Conservation (phyloP, 1,284 basidiomycete genomes). For the Gomphus sp. region DNA sequence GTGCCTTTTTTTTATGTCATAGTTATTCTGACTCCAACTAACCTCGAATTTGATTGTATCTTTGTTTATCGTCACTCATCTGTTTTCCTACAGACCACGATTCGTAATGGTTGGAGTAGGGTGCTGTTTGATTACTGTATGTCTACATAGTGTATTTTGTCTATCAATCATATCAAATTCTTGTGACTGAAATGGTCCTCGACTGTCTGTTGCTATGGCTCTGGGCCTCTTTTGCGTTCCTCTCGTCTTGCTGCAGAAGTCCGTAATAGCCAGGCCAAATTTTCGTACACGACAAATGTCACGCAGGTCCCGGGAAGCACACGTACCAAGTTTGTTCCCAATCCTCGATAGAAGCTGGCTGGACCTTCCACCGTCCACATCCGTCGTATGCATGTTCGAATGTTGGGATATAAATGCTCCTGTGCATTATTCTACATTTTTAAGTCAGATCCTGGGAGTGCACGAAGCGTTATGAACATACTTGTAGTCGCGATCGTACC, state of each 20-base stretch:
- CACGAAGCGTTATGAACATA: constrained; percentile 25
- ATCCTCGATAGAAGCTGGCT: constrained; percentile 88
- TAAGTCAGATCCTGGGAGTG: not conserved
- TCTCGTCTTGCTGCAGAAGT: constrained; percentile 38
- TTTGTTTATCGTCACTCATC: not conserved
- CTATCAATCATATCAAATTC: not conserved
- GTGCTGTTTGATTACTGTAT: not conserved
- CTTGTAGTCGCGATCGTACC: constrained; percentile 89
- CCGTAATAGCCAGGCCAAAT: constrained; percentile 77
- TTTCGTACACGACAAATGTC: constrained; percentile 98
- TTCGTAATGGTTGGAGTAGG: not conserved
- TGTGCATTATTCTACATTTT: constrained; percentile 49
- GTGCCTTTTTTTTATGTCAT: constrained; percentile 11
- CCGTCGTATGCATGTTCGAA: constrained; percentile 68
- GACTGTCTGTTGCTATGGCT: not conserved
- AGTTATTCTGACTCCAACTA: no score
- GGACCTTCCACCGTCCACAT: constrained; percentile 80
- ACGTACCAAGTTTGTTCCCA: constrained; percentile 93
- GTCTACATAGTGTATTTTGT: not conserved
- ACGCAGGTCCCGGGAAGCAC: constrained; percentile 96
- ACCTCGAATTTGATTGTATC: not conserved
- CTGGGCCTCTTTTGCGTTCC: not conserved
- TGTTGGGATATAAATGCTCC: constrained; percentile 65
- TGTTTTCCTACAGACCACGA: not conserved
- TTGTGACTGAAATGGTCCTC: not conserved